phyloP scores from a whole-genome alignment of 129 eudicot genomes.

The Daucus carota region DH1_v3.0 NC_030381.2:52410001-52410500 shows the following conservation, averaged over 20 bases:
- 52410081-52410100: neutral
- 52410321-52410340: neutral
- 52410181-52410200: constrained; percentile 93
- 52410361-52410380: too few species aligned
- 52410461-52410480: constrained; percentile 94
- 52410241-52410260: constrained; percentile 9
- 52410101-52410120: neutral
- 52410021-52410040: constrained; percentile 82
- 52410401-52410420: constrained; percentile 22
- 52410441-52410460: constrained; percentile 93
- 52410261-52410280: neutral
- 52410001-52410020: constrained; percentile 85
- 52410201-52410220: constrained; percentile 89
- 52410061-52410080: neutral
- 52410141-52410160: constrained; percentile 52
- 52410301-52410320: neutral
- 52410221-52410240: constrained; percentile 43
- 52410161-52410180: constrained; percentile 71
- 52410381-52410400: neutral
- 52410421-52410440: constrained; percentile 89
- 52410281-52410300: neutral
- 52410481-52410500: constrained; percentile 79
- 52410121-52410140: neutral
- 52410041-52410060: neutral
- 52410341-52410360: neutral